phyloP scores from a whole-genome alignment of 495 filamentous ascomycete species.

The Choiromyces venosus region DNA sequence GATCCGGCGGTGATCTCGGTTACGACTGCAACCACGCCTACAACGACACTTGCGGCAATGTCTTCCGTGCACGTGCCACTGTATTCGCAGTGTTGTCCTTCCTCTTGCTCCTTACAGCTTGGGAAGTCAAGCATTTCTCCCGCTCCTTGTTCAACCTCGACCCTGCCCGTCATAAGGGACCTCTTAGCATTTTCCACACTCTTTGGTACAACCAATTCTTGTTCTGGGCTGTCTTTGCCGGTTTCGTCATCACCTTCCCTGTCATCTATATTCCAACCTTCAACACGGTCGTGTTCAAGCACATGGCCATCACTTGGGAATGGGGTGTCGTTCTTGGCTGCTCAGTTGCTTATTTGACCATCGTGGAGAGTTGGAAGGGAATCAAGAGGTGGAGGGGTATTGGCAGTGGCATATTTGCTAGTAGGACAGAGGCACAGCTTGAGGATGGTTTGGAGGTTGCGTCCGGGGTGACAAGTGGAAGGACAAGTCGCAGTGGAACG shows the following conservation, averaged over 20 bases:
- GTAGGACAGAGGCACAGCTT: constrained; percentile 18
- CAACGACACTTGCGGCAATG: constrained; percentile 46
- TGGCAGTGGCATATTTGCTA: constrained; percentile 30
- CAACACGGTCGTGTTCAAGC: constrained; percentile 54
- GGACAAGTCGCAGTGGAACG: constrained; percentile 31
- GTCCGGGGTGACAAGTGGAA: constrained; percentile 18
- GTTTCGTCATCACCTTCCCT: constrained; percentile 55
- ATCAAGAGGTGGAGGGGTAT: constrained; percentile 45
- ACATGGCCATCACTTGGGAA: constrained; percentile 54
- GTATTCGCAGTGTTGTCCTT: constrained; percentile 62
- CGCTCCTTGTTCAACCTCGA: constrained; percentile 53
- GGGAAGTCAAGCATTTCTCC: constrained; percentile 56
- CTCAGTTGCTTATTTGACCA: constrained; percentile 47
- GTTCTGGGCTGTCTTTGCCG: constrained; percentile 54
- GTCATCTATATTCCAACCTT: constrained; percentile 55
- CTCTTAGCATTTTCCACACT: constrained; percentile 48
- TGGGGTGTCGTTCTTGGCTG: constrained; percentile 54
- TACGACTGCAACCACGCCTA: constrained; percentile 50
- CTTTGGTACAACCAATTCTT: constrained; percentile 56
- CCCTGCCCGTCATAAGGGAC: constrained; percentile 46
- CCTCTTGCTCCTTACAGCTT: constrained; percentile 54
- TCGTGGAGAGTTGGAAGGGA: constrained; percentile 54
- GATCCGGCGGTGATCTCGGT: constrained; percentile 48
- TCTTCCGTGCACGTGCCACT: constrained; percentile 64
- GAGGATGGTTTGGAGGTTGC: constrained; percentile 25